Evolutionary conservation across 2,329 filamentous ascomycete species (phyloP).

Genomic region (Penicillium nordicum): DNA sequence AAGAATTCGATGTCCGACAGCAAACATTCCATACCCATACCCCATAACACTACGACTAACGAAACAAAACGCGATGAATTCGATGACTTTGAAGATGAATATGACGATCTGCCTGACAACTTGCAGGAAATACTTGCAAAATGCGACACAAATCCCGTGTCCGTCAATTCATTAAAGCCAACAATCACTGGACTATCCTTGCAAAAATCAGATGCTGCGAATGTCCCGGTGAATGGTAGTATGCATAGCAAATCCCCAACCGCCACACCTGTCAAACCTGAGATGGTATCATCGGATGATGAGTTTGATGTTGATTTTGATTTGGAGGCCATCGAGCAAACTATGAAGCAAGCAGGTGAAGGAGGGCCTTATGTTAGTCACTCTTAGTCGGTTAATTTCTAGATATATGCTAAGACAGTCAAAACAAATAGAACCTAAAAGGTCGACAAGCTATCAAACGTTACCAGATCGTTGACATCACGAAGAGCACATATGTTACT

Average conservation of each 20-base stretch:
- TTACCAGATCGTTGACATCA: slow-evolving; percentile 73
- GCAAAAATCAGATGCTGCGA: slow-evolving; percentile 7
- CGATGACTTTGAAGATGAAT: slow-evolving; percentile 67
- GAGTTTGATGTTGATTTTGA: slow-evolving; percentile 73
- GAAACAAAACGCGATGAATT: slow-evolving; percentile 29
- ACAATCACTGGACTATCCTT: slow-evolving; percentile 13
- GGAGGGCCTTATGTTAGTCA: slow-evolving; percentile 63
- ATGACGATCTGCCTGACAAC: slow-evolving; percentile 58
- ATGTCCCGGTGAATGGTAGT: neutral
- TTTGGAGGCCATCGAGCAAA: slow-evolving; percentile 58
- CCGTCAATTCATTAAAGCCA: slow-evolving; percentile 11
- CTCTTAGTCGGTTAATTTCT: slow-evolving; percentile 35
- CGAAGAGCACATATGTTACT: slow-evolving; percentile 66
- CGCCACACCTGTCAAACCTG: slow-evolving; percentile 16
- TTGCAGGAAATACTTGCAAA: slow-evolving; percentile 57
- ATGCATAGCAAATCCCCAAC: slow-evolving; percentile 1
- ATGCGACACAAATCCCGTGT: slow-evolving; percentile 46
- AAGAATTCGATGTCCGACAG: neutral
- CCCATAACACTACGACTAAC: slow-evolving; percentile 13
- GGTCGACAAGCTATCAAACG: slow-evolving; percentile 72
- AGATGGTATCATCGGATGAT: slow-evolving; percentile 55
- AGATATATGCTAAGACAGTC: slow-evolving; percentile 59
- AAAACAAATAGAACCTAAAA: slow-evolving; percentile 62
- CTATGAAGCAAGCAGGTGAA: slow-evolving; percentile 59
- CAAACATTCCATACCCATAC: slow-evolving; percentile 3